phyloP scores from a whole-genome alignment of 2,329 filamentous ascomycete species.

The Calonectria hongkongensis region DNA sequence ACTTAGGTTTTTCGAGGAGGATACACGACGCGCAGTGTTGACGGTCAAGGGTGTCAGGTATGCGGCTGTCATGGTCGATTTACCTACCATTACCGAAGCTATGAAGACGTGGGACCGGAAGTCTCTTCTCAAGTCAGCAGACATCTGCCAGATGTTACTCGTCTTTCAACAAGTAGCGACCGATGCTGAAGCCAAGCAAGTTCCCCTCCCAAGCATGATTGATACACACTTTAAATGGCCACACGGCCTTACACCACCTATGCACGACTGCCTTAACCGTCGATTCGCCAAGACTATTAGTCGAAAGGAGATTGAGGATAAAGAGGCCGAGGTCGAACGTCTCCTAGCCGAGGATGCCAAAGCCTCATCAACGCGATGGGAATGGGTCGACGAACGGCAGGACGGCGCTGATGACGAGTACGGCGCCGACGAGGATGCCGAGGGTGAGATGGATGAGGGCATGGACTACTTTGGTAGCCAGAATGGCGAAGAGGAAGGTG shows the following conservation, averaged over 20 bases:
- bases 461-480: conserved; percentile 62
- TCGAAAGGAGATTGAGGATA: conserved; percentile 88
- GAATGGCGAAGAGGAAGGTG: conserved; percentile 60
- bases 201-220: conserved; percentile 82
- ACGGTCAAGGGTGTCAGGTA: conserved; percentile 82
- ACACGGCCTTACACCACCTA: conserved; percentile 90
- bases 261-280: conserved; percentile 88
- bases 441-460: conserved; percentile 68
- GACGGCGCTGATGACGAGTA: conserved; percentile 63
- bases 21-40: conserved; percentile 83
- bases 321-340: conserved; percentile 86
- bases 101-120: conserved; percentile 97
- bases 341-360: conserved; percentile 82
- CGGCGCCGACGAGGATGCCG: conserved; percentile 71
- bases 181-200: conserved; percentile 79
- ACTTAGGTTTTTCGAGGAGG: conserved; percentile 86
- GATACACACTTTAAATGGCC: conserved; percentile 83
- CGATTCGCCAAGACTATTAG: conserved; percentile 89
- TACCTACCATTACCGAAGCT: conserved; percentile 90
- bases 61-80: conserved; percentile 86
- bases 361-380: conserved; percentile 76
- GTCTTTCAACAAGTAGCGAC: conserved; percentile 81
- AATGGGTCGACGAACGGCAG: conserved; percentile 76
- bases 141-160: conserved; percentile 92
- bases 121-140: conserved; percentile 90